phyloP scores from a whole-genome alignment of 176 grass and related monocot genomes.

The Panicum miliaceum region DNA sequence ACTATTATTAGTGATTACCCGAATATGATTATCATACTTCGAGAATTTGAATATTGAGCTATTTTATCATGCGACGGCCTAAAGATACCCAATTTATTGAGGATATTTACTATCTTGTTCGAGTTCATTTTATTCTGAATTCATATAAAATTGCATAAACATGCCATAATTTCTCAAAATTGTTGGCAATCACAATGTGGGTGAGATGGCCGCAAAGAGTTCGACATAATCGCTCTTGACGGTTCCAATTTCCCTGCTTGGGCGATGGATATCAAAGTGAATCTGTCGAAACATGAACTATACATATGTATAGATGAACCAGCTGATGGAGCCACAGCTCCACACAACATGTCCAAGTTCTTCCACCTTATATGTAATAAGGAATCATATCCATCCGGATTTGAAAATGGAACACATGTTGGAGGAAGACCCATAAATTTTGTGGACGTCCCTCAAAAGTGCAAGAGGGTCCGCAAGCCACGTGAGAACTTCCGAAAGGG shows the following conservation, averaged over 20 bases:
- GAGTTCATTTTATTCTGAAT: background rate
- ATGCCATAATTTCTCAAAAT: background rate
- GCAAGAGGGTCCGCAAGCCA: too few species aligned
- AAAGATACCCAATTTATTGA: background rate
- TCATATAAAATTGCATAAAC: background rate
- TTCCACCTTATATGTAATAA: background rate
- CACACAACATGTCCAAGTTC: background rate
- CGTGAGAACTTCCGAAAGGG: background rate
- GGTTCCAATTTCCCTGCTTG: background rate
- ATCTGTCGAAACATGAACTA: background rate
- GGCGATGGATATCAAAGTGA: background rate
- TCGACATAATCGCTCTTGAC: background rate
- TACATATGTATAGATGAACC: background rate
- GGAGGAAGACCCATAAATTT: background rate
- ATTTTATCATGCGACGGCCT: background rate
- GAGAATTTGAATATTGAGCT: background rate
- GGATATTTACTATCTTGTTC: background rate
- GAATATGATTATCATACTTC: background rate
- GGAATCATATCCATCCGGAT: background rate
- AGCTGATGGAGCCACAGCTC: accelerated
- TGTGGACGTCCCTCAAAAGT: background rate
- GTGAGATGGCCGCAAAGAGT: background rate
- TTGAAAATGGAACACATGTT: background rate
- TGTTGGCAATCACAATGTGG: background rate
- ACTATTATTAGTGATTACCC: background rate